phyloP scores from a whole-genome alignment of 306 rosid genomes.

The Glycine latifolia region DNA sequence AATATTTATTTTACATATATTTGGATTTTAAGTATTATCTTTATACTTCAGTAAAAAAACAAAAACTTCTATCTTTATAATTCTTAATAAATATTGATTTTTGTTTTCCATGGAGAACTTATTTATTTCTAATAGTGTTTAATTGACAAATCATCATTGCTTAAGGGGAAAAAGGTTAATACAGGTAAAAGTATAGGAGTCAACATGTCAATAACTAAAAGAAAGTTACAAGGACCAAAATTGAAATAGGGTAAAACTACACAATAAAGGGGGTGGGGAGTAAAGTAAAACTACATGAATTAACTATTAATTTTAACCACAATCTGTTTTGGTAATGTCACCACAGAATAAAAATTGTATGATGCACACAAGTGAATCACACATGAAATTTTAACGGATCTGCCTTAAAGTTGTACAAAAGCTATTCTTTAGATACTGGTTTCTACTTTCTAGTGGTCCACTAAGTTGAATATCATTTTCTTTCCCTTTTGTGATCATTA shows the following conservation, averaged over 20 bases:
- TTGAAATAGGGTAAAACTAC: neutral
- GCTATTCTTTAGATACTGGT: neutral
- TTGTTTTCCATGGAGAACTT: neutral
- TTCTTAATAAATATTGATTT: neutral
- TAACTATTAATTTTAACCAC: neutral
- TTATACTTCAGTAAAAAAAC: no score
- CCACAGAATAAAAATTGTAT: neutral
- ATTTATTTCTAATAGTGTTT: neutral
- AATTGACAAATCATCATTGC: neutral
- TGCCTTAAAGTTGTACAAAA: neutral
- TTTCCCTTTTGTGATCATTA: slow-evolving; percentile 17
- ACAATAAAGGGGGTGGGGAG: no score
- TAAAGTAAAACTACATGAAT: neutral
- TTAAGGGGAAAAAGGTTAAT: neutral
- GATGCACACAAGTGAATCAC: neutral
- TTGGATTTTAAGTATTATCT: no score
- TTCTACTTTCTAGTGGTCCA: slow-evolving; percentile 28
- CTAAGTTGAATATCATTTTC: slow-evolving; percentile 29
- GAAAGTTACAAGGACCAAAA: neutral
- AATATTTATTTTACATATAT: neutral
- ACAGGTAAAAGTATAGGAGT: neutral
- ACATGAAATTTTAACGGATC: slow-evolving; percentile 1
- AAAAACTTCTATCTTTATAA: no score
- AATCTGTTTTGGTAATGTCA: neutral
- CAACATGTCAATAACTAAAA: neutral